Evolutionary conservation across 352 stramenopile genomes (phyloP).

Genomic region (Pythium oligandrum): DNA sequence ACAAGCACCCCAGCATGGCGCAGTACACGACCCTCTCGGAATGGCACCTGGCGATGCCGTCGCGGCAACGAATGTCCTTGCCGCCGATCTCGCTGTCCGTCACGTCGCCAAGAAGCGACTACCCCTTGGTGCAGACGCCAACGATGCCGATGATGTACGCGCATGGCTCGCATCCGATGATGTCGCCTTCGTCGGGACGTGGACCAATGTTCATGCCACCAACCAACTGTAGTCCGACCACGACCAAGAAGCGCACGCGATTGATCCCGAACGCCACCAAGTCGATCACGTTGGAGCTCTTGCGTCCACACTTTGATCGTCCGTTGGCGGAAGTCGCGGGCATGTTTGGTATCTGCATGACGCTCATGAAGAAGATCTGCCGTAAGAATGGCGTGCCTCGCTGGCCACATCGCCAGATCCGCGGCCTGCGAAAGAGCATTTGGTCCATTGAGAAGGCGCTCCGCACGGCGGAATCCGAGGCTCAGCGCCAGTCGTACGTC

Average conservation of each 20-base stretch:
- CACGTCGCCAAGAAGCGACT: slow-evolving; percentile 7
- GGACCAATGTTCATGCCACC: slow-evolving; percentile 9
- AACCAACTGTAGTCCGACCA: slow-evolving; percentile 17
- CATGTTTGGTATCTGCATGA: slow-evolving; percentile 81
- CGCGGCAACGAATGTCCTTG: slow-evolving; percentile 53
- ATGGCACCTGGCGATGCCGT: slow-evolving; percentile 13
- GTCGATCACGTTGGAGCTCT: slow-evolving; percentile 67
- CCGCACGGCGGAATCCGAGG: slow-evolving; percentile 57
- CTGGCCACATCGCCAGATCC: slow-evolving; percentile 74
- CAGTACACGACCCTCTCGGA: background rate
- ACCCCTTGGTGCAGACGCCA: slow-evolving; percentile 12
- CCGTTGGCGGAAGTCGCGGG: slow-evolving; percentile 63
- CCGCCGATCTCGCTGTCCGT: slow-evolving; percentile 31
- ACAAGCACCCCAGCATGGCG: too few species aligned
- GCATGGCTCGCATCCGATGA: slow-evolving; percentile 15
- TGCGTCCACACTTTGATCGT: slow-evolving; percentile 74
- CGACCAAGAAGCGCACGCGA: slow-evolving; percentile 66
- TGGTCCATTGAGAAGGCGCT: slow-evolving; percentile 78
- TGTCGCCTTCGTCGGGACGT: slow-evolving; percentile 16
- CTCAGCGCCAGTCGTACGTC: slow-evolving; percentile 59
- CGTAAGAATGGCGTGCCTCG: slow-evolving; percentile 68
- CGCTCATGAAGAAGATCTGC: slow-evolving; percentile 84
- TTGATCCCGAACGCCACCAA: slow-evolving; percentile 73
- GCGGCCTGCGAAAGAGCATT: slow-evolving; percentile 68
- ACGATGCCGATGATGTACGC: slow-evolving; percentile 21